Percentiles rank a stretch among this genome's conserved stretches.
These are phyloP conservation scores for Trichothecium roseum DNA, from an alignment of 2,329 filamentous ascomycete species.

Conservation along the genomic window DNA sequence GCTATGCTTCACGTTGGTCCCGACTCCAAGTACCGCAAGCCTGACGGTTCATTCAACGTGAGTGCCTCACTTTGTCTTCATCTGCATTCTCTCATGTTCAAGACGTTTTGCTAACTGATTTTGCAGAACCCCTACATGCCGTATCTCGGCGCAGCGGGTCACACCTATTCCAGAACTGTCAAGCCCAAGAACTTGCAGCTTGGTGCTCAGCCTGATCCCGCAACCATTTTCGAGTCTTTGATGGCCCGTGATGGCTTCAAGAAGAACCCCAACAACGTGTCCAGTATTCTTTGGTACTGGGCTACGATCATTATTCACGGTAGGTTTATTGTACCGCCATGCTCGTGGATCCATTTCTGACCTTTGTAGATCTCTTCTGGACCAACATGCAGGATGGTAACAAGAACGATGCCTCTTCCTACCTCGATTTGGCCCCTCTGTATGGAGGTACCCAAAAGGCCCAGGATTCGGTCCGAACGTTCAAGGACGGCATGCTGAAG, in stretches of 20 bases:
- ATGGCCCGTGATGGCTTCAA: conserved; percentile 42
- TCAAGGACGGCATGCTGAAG: conserved; percentile 62
- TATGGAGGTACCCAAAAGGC: conserved; percentile 60
- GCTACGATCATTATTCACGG: conserved; percentile 47
- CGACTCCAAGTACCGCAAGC: conserved; percentile 53
- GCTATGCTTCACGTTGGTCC: conserved; percentile 55
- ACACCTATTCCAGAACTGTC: conserved; percentile 55
- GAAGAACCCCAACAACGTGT: conserved; percentile 61
- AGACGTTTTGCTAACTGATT: neutral
- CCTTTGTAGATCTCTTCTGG: conserved; percentile 53
- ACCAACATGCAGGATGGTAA: conserved; percentile 51
- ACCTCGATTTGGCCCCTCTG: conserved; percentile 60
- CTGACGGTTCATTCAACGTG: conserved; percentile 61
- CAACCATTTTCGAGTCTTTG: conserved; percentile 49
- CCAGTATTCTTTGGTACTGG: conserved; percentile 63
- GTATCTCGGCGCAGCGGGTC: conserved; percentile 55
- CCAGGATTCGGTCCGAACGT: conserved; percentile 57
- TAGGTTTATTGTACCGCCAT: neutral
- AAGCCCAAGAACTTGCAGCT: conserved; percentile 47
- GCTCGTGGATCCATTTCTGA: no score
- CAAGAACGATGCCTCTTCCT: conserved; percentile 58
- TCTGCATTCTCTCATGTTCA: neutral
- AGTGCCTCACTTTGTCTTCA: conserved; percentile 6
- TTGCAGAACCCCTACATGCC: conserved; percentile 53
- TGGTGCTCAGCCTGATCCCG: conserved; percentile 57